These are phyloP conservation scores for Mycena capillaripes DNA, from an alignment of 768 basidiomycete species.

Conservation along the genomic window DNA sequence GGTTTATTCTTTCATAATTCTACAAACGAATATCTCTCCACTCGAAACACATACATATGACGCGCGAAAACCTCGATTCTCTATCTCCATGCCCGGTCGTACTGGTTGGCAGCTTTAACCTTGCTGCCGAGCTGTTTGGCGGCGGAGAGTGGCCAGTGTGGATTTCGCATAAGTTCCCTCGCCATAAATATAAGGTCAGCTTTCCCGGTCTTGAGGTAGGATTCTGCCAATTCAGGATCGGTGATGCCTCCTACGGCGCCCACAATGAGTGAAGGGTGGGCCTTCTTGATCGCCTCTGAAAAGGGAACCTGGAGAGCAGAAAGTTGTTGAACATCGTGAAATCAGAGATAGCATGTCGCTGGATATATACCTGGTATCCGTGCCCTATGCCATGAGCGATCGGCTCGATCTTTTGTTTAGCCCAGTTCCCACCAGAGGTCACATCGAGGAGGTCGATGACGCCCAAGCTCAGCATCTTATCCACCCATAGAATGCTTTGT, in stretches of 20 bases:
- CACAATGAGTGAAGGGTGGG: conserved; percentile 66
- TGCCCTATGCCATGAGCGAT: conserved; percentile 48
- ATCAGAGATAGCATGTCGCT: not conserved
- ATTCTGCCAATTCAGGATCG: conserved; percentile 64
- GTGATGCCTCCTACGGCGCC: conserved; percentile 84
- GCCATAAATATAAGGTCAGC: conserved; percentile 80
- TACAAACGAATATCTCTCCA: too few relatives aligned
- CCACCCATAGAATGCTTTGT: conserved; percentile 74
- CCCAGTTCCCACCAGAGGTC: conserved; percentile 77
- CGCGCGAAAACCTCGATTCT: too few relatives aligned
- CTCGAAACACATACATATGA: too few relatives aligned
- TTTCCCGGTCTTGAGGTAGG: conserved; percentile 73
- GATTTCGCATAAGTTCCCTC: conserved; percentile 74
- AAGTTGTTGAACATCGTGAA: not conserved
- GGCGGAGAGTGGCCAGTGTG: conserved; percentile 74
- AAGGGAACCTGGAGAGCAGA: conserved; percentile 67
- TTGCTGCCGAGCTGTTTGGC: conserved; percentile 74
- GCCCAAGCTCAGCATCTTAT: conserved; percentile 69
- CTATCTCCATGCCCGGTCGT: conserved; percentile 71
- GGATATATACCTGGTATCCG: conserved; percentile 69
- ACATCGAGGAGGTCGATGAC: conserved; percentile 82
- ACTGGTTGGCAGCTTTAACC: conserved; percentile 81
- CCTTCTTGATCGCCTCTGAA: conserved; percentile 74
- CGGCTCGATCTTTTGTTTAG: conserved; percentile 65
- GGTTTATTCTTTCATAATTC: too few relatives aligned